These are phyloP conservation scores for Balamuthia mandrillaris DNA, from an alignment of 208 protist species.

Conservation along the genomic window DNA sequence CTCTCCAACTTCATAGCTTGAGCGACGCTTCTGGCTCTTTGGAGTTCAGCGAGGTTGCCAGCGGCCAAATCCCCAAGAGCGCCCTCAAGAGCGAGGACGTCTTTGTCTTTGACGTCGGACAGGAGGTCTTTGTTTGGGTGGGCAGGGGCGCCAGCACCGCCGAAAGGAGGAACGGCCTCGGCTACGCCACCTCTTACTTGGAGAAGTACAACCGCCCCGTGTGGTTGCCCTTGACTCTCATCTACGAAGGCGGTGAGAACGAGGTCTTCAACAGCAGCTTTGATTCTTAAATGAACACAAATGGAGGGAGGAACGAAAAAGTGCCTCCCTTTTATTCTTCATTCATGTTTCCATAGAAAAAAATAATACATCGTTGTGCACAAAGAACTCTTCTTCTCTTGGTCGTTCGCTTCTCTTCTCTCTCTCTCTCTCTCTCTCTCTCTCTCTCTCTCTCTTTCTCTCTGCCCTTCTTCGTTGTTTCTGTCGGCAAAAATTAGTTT, in stretches of 20 bases:
- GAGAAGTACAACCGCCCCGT: neutral
- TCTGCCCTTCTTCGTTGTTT: too few relatives aligned
- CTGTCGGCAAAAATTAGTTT: too few relatives aligned
- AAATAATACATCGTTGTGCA: too few relatives aligned
- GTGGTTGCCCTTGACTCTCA: neutral
- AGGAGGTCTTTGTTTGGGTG: constrained; percentile 54
- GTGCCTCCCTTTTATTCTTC: too few relatives aligned
- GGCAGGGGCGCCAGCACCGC: neutral
- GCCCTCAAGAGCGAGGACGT: neutral
- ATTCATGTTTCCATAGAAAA: too few relatives aligned
- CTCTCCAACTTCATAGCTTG: neutral
- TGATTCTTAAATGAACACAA: constrained; percentile 4
- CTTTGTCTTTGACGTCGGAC: constrained; percentile 51
- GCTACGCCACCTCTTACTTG: neutral
- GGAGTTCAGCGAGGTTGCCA: neutral
- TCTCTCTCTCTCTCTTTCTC: too few relatives aligned
- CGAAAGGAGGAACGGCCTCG: neutral
- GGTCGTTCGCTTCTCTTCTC: too few relatives aligned
- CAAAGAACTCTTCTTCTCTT: too few relatives aligned
- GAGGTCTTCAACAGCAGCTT: neutral
- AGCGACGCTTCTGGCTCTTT: neutral
- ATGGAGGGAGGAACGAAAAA: too few relatives aligned
- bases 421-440: too few relatives aligned
- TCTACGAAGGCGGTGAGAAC: constrained; percentile 30
- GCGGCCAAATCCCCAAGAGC: neutral